These are phyloP conservation scores for Saccharomyces eubayanus DNA, from an alignment of 805 yeast species.

Conservation along the genomic window DNA sequence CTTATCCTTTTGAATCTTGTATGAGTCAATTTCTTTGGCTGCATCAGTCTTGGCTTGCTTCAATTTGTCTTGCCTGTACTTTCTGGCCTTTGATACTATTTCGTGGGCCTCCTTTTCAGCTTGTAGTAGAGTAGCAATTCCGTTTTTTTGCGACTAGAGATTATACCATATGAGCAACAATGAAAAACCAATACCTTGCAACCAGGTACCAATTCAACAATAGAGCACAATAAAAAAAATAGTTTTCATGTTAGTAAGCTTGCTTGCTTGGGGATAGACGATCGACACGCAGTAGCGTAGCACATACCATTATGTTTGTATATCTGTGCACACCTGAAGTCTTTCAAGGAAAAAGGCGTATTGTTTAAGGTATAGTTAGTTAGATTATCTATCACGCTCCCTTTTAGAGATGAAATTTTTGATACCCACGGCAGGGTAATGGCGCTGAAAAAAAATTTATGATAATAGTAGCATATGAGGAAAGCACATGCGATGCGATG, in stretches of 20 bases:
- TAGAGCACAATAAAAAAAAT: not conserved
- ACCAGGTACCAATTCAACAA: not conserved
- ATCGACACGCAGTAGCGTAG: not conserved
- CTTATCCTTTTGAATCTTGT: conserved; percentile 73
- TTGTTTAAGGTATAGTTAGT: not conserved
- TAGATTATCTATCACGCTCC: not conserved
- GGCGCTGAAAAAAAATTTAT: not conserved
- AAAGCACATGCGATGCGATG: not conserved
- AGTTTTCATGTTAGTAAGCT: not conserved
- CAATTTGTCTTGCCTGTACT: conserved; percentile 64
- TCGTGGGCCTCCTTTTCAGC: conserved; percentile 98
- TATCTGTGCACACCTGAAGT: not conserved
- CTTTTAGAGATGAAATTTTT: not conserved
- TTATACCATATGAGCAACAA: not conserved
- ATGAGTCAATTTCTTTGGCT: conserved; percentile 74
- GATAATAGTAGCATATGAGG: not conserved
- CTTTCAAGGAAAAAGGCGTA: not conserved
- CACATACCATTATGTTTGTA: not conserved
- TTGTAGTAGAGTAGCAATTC: conserved; percentile 36
- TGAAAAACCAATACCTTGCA: not conserved
- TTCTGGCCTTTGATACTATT: conserved; percentile 87
- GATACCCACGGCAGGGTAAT: not conserved
- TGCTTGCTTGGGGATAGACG: conserved; percentile 1
- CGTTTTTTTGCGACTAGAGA: conserved; percentile 27
- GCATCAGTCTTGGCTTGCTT: conserved; percentile 96